phyloP scores from a whole-genome alignment of 2,329 filamentous ascomycete genomes.

The Aspergillus alliaceus region DNA sequence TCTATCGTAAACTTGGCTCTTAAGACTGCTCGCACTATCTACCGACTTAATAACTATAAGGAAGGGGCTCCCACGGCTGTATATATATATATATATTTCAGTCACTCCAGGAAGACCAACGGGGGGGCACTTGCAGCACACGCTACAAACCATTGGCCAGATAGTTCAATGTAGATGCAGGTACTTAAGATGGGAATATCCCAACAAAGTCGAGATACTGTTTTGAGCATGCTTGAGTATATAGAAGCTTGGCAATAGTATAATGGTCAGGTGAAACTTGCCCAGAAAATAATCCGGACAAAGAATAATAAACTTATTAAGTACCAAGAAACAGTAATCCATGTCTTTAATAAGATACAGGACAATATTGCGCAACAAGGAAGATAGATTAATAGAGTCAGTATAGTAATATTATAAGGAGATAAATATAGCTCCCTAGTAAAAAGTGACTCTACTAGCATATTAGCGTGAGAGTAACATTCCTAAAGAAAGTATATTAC shows the following conservation, averaged over 20 bases:
- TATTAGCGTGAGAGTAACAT: background rate
- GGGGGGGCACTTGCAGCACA: background rate
- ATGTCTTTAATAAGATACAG: constrained; percentile 10
- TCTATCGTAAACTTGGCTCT: background rate
- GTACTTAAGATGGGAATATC: constrained; percentile 12
- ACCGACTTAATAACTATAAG: constrained; percentile 2
- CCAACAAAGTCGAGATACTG: constrained; percentile 2
- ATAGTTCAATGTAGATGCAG: constrained; percentile 15
- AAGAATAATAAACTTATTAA: constrained; percentile 9
- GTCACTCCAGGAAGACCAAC: background rate
- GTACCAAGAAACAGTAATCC: background rate
- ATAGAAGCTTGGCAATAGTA: constrained; percentile 18
- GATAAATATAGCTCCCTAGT: background rate
- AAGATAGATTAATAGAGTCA: constrained; percentile 5
- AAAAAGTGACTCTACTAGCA: background rate
- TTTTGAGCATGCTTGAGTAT: constrained; percentile 19
- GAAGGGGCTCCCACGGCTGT: background rate
- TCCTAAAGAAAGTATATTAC: background rate
- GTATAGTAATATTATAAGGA: background rate
- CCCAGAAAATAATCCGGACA: constrained; percentile 8
- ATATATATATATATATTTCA: constrained; percentile 2
- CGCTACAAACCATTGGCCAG: constrained; percentile 11
- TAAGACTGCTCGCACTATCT: background rate
- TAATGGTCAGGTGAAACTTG: constrained; percentile 7
- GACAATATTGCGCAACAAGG: too few species aligned